These are phyloP conservation scores for Sugiyamaella castrensis DNA, from an alignment of 1,139 yeast genomes.

Conservation along the genomic window DNA sequence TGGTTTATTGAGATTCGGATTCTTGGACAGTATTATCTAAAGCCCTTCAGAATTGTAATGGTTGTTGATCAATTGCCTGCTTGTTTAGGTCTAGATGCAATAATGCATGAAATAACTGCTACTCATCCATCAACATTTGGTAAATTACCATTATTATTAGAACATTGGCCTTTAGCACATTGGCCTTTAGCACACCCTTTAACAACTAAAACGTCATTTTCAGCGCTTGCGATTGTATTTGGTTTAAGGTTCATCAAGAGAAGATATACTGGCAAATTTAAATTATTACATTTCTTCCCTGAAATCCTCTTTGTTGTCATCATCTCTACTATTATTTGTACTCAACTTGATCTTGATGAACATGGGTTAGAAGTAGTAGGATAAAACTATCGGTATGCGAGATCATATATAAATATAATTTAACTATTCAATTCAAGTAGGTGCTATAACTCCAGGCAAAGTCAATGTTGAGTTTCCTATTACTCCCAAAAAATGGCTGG, in stretches of 20 bases:
- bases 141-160: conserved; percentile 57
- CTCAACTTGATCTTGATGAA: conserved; percentile 51
- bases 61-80: conserved; percentile 71
- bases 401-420: too few species aligned
- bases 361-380: conserved; percentile 63
- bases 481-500: conserved; percentile 35
- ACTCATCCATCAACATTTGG: conserved; percentile 70
- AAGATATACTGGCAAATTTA: conserved; percentile 20
- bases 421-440: too few species aligned
- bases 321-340: conserved; percentile 57
- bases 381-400: too few species aligned
- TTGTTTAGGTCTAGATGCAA: conserved; percentile 59
- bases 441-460: conserved; percentile 53
- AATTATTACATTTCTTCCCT: conserved; percentile 55
- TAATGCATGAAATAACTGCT: conserved; percentile 48
- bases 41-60: conserved; percentile 82
- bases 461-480: conserved; percentile 51
- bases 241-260: conserved; percentile 31
- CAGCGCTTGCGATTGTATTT: conserved; percentile 34
- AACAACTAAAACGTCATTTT: conserved; percentile 36
- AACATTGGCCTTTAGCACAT: conserved; percentile 42
- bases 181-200: conserved; percentile 38
- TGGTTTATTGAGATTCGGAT: conserved; percentile 84
- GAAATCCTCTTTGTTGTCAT: conserved; percentile 79
- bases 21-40: conserved; percentile 83